Percentiles rank a stretch among this genome's conserved stretches.
Conservation (phyloP, 495 filamentous ascomycete species). For the Friedmanniomyces endolithicus region DNA sequence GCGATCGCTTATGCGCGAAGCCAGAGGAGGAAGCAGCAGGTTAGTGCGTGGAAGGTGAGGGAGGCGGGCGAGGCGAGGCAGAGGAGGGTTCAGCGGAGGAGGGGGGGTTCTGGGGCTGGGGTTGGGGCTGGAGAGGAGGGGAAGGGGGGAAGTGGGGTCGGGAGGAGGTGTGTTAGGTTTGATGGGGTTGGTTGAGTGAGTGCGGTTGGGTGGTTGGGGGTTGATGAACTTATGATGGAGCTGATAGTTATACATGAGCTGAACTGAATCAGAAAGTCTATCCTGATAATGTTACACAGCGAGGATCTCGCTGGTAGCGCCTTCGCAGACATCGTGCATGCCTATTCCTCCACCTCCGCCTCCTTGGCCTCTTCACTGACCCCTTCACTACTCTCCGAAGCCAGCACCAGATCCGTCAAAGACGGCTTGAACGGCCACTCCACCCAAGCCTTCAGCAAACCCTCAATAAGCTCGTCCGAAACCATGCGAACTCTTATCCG, state of each 20-base stretch:
- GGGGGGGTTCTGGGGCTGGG: not conserved
- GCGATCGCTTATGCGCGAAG: slow-evolving; percentile 65
- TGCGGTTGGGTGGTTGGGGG: too few species aligned
- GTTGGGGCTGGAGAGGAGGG: not conserved
- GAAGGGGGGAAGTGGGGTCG: not conserved
- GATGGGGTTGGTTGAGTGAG: not conserved
- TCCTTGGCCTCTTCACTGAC: not conserved
- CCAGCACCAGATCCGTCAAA: slow-evolving; percentile 9
- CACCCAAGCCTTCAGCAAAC: slow-evolving; percentile 26
- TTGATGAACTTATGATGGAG: not conserved
- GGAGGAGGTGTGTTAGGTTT: not conserved
- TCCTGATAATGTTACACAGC: not conserved
- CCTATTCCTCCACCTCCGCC: not conserved
- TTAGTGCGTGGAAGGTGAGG: slow-evolving; percentile 69
- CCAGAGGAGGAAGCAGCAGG: slow-evolving; percentile 65
- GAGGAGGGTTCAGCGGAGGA: slow-evolving; percentile 10
- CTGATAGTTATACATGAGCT: not conserved
- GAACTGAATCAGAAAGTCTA: not conserved
- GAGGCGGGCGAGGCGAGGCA: slow-evolving; percentile 68
- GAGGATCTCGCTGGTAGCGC: not conserved
- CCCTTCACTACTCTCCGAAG: not conserved
- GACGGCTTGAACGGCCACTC: slow-evolving; percentile 30
- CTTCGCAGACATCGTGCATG: not conserved
- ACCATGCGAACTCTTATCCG: slow-evolving; percentile 23
- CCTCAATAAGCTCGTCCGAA: slow-evolving; percentile 27